A percentile compares a stretch with the other conserved stretches of the same genome.
Conservation (phyloP, 1,284 basidiomycete genomes). For the Pseudozyma hubeiensis region DNA sequence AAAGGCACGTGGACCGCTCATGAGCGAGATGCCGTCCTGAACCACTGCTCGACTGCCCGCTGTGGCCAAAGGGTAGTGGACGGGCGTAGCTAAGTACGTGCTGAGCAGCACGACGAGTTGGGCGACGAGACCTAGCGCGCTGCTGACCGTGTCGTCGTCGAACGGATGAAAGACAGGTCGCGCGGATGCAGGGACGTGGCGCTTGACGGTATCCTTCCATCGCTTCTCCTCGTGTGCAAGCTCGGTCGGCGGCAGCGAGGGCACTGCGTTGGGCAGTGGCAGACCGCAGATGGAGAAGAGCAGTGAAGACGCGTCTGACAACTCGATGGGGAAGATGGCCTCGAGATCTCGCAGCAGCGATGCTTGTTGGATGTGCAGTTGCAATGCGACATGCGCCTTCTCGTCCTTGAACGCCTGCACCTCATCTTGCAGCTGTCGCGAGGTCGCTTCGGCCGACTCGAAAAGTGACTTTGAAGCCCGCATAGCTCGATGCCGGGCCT, state of each 20-base stretch:
- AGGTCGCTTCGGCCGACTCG: slow-evolving; percentile 10
- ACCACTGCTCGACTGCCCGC: slow-evolving; percentile 62
- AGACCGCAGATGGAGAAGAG: slow-evolving; percentile 63
- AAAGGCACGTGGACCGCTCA: slow-evolving; percentile 66
- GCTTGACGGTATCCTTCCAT: slow-evolving; percentile 33
- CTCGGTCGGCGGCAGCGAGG: slow-evolving; percentile 24
- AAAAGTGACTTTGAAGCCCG: slow-evolving; percentile 16
- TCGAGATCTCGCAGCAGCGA: slow-evolving; percentile 59
- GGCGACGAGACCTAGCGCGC: slow-evolving; percentile 60
- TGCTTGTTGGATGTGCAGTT: slow-evolving; percentile 40
- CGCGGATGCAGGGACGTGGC: background rate
- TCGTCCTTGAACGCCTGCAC: slow-evolving; percentile 8
- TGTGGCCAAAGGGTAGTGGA: slow-evolving; percentile 63
- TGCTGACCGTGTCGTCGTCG: slow-evolving; percentile 55
- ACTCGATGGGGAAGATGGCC: slow-evolving; percentile 64
- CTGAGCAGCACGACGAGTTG: slow-evolving; percentile 62
- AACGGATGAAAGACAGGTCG: slow-evolving; percentile 40
- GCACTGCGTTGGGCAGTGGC: slow-evolving; percentile 59
- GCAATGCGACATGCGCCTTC: slow-evolving; percentile 9
- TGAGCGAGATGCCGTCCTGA: slow-evolving; percentile 64
- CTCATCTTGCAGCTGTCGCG: slow-evolving; percentile 9
- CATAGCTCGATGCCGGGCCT: slow-evolving; percentile 23
- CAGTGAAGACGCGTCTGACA: slow-evolving; percentile 59
- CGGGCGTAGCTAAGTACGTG: slow-evolving; percentile 54
- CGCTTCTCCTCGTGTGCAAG: slow-evolving; percentile 37